phyloP scores from a whole-genome alignment of 2,329 filamentous ascomycete species.

The Rhinocladiella similis region DNA sequence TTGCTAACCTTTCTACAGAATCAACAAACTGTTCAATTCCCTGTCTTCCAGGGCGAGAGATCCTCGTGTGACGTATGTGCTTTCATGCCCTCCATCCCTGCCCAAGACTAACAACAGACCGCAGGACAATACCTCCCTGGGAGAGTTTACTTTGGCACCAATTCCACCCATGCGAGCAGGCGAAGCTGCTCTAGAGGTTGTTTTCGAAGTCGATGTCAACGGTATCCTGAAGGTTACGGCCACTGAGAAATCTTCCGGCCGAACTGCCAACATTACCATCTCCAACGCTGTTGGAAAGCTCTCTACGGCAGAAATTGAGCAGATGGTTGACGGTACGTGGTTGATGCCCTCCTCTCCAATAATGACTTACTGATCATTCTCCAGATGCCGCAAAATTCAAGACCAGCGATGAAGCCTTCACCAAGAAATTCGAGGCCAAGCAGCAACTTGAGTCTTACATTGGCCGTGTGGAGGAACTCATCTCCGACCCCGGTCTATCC shows the following conservation, averaged over 20 bases:
- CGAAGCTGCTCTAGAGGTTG: slow-evolving; percentile 93
- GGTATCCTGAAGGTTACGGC: slow-evolving; percentile 99
- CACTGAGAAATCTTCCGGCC: slow-evolving; percentile 97
- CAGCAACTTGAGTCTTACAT: slow-evolving; percentile 99
- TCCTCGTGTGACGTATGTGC: slow-evolving; percentile 70
- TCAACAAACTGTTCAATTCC: slow-evolving; percentile 86
- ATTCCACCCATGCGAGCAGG: slow-evolving; percentile 85
- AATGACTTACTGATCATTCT: too few relatives aligned
- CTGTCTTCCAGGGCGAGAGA: slow-evolving; percentile 93
- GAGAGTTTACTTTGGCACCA: slow-evolving; percentile 94
- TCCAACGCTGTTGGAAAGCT: slow-evolving; percentile 99
- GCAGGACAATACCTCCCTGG: slow-evolving; percentile 92
- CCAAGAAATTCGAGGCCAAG: slow-evolving; percentile 98
- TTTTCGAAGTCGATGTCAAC: slow-evolving; percentile 99
- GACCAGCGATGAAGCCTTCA: slow-evolving; percentile 95
- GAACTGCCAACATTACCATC: slow-evolving; percentile 99
- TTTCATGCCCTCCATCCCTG: neutral
- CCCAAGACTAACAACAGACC: neutral
- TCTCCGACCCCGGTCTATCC: slow-evolving; percentile 92
- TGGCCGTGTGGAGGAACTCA: slow-evolving; percentile 95
- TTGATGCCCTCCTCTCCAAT: too few relatives aligned
- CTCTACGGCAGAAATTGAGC: slow-evolving; percentile 90
- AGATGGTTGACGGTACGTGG: slow-evolving; percentile 70
- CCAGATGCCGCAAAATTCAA: slow-evolving; percentile 96
- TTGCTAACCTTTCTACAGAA: slow-evolving; percentile 54